Conservation (phyloP, 2,329 filamentous ascomycete species). For the Calonectria ilicicola region DNA sequence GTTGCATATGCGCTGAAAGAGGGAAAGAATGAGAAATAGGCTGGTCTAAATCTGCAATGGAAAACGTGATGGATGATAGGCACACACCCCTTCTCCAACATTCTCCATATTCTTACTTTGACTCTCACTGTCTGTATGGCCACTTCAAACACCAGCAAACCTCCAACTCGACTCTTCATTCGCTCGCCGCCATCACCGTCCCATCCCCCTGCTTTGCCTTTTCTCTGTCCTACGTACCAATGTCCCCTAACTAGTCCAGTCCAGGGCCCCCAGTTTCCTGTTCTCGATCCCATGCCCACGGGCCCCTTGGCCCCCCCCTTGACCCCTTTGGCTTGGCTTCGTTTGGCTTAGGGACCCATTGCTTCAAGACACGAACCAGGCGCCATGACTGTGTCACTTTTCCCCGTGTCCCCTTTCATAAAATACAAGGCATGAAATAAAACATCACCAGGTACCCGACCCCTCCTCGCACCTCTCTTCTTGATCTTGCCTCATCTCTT, state of each 20-base stretch:
- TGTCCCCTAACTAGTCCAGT: conserved; percentile 25
- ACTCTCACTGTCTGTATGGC: background rate
- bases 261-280: conserved; percentile 35
- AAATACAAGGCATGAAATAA: conserved; percentile 47
- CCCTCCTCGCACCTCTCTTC: conserved; percentile 38
- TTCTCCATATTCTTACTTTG: background rate
- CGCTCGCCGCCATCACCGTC: conserved; percentile 8
- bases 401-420: conserved; percentile 47
- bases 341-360: conserved; percentile 41
- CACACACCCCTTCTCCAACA: conserved; percentile 24
- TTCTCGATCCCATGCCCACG: conserved; percentile 38
- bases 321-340: conserved; percentile 43
- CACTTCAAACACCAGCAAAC: conserved; percentile 6
- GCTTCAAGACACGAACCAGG: conserved; percentile 47
- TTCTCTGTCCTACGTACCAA: conserved; percentile 2
- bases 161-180: background rate
- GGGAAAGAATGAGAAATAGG: conserved; percentile 16
- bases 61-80: conserved; percentile 27
- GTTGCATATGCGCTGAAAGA: conserved; percentile 6
- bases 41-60: conserved; percentile 17
- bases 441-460: conserved; percentile 45
- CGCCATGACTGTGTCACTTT: conserved; percentile 46
- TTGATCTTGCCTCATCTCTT: conserved; percentile 27
- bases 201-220: conserved; percentile 6
- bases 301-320: conserved; percentile 33